Conservation (phyloP, 257 asterid species). For the Scutellaria barbata region DNA sequence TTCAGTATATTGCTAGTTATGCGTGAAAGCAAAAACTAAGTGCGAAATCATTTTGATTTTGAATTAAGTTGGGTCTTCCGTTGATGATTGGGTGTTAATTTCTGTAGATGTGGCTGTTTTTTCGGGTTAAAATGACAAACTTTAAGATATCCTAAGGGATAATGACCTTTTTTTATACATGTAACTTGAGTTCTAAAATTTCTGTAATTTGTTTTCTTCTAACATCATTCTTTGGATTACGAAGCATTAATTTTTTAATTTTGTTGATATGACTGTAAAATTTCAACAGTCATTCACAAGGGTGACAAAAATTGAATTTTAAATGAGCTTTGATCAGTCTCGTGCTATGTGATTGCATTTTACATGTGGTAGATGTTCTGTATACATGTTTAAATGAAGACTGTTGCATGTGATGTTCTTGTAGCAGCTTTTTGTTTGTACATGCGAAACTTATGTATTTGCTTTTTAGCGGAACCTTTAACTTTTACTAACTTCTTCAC, state of each 20-base stretch:
- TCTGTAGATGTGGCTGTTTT: not conserved
- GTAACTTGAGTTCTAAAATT: constrained; percentile 6
- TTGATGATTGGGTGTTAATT: constrained; percentile 21
- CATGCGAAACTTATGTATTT: not conserved
- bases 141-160: not conserved
- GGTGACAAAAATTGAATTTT: constrained; percentile 23
- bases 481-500: not conserved
- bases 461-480: not conserved
- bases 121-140: constrained; percentile 3
- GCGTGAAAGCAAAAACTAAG: constrained; percentile 7
- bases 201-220: not conserved
- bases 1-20: constrained; percentile 2
- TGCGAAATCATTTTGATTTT: constrained; percentile 4
- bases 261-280: not conserved
- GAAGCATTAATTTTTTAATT: not conserved
- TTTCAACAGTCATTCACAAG: not conserved
- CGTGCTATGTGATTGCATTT: not conserved
- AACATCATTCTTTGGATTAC: not conserved
- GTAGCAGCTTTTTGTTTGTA: not conserved
- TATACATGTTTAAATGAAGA: constrained; percentile 11
- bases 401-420: constrained; percentile 1
- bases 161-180: not conserved
- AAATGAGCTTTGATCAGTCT: constrained; percentile 5
- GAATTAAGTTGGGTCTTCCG: constrained; percentile 8
- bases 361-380: constrained; percentile 27